phyloP scores from a whole-genome alignment of 2,329 filamentous ascomycete species.

The Aurifilum marmelostoma region DNA sequence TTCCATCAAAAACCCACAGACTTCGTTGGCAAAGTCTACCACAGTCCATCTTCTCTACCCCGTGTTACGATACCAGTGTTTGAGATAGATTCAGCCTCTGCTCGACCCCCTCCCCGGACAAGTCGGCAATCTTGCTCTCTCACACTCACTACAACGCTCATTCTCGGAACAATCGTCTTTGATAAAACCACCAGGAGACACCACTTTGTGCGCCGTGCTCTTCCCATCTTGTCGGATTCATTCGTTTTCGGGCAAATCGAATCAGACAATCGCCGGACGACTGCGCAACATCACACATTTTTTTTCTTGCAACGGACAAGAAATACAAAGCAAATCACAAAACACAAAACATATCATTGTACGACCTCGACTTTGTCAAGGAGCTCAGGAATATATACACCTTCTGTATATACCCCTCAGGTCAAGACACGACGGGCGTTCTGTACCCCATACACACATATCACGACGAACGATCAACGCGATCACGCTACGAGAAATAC shows the following conservation, averaged over 20 bases:
- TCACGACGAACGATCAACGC: conserved; percentile 20
- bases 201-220: conserved; percentile 18
- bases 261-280: conserved; percentile 26
- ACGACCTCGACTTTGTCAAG: not conserved
- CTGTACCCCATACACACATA: no score
- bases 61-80: conserved; percentile 31
- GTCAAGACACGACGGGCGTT: no score
- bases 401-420: no score
- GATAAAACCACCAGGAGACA: conserved; percentile 19
- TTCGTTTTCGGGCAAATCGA: conserved; percentile 29
- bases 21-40: conserved; percentile 63
- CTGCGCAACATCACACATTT: not conserved
- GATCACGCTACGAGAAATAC: not conserved
- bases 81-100: conserved; percentile 24
- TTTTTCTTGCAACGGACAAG: not conserved
- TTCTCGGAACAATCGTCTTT: conserved; percentile 28
- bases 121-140: conserved; percentile 34
- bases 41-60: conserved; percentile 19
- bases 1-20: conserved; percentile 35
- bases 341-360: not conserved
- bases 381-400: not conserved
- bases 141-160: conserved; percentile 34
- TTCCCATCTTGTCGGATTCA: conserved; percentile 14
- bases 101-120: conserved; percentile 28
- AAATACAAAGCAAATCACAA: not conserved